A percentile compares a stretch with the other conserved stretches of the same genome.
Evolutionary conservation across 2,329 filamentous ascomycete genomes (phyloP).

Genomic region (Calycina marina): DNA sequence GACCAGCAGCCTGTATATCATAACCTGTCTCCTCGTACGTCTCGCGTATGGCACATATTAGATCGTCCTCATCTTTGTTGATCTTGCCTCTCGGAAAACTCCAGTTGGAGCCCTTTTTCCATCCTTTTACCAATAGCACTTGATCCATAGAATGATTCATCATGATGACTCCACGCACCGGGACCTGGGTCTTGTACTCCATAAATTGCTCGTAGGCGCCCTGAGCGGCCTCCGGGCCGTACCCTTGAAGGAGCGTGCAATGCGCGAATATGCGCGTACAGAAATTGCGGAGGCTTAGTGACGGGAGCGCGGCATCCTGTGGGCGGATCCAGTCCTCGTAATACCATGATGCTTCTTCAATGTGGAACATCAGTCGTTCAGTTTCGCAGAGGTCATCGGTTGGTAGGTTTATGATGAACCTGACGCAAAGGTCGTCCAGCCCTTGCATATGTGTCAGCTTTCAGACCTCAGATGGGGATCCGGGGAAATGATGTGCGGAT

Average conservation of each 20-base stretch:
- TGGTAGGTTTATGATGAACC: slow-evolving; percentile 95
- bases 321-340: slow-evolving; percentile 99
- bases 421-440: slow-evolving; percentile 95
- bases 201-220: slow-evolving; percentile 85
- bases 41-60: slow-evolving; percentile 87
- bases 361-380: slow-evolving; percentile 92
- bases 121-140: slow-evolving; percentile 85
- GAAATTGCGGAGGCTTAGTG: slow-evolving; percentile 72
- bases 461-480: too few relatives aligned
- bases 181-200: slow-evolving; percentile 86
- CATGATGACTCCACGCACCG: slow-evolving; percentile 86
- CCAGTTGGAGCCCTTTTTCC: slow-evolving; percentile 95
- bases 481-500: too few relatives aligned
- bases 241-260: slow-evolving; percentile 74
- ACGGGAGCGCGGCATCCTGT: slow-evolving; percentile 69
- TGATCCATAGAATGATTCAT: slow-evolving; percentile 91
- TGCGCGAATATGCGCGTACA: slow-evolving; percentile 86
- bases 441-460: slow-evolving; percentile 37
- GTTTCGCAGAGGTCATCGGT: slow-evolving; percentile 80
- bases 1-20: slow-evolving; percentile 59
- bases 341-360: slow-evolving; percentile 99
- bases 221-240: slow-evolving; percentile 62
- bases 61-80: slow-evolving; percentile 88
- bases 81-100: slow-evolving; percentile 96
- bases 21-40: slow-evolving; percentile 95